Evolutionary conservation across 2,329 filamentous ascomycete genomes (phyloP).

Genomic region (Metarhizium sp.): DNA sequence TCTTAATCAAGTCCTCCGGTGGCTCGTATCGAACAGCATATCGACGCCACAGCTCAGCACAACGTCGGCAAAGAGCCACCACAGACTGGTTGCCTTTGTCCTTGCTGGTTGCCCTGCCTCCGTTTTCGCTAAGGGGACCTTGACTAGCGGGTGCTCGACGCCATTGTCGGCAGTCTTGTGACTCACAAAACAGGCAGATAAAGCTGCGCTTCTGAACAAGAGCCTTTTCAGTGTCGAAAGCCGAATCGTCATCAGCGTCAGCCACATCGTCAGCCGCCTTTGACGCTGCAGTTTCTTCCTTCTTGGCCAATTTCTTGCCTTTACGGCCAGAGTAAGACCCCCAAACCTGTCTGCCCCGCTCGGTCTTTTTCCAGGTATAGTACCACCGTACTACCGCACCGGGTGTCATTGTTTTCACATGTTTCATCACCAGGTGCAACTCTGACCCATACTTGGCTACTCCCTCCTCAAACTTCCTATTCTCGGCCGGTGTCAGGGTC

Average conservation of each 20-base stretch:
- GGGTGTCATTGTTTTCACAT: slow-evolving; percentile 74
- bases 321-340: slow-evolving; percentile 80
- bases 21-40: slow-evolving; percentile 97
- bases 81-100: slow-evolving; percentile 70
- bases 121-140: slow-evolving; percentile 57
- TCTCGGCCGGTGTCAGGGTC: slow-evolving; percentile 64
- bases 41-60: slow-evolving; percentile 86
- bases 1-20: slow-evolving; percentile 81
- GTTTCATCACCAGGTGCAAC: slow-evolving; percentile 69
- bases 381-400: slow-evolving; percentile 84
- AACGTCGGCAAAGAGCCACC: slow-evolving; percentile 79
- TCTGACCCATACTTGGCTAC: slow-evolving; percentile 88
- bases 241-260: slow-evolving; percentile 87
- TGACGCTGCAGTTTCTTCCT: slow-evolving; percentile 57
- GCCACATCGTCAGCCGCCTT: slow-evolving; percentile 89
- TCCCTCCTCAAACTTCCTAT: slow-evolving; percentile 86
- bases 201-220: slow-evolving; percentile 70
- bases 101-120: slow-evolving; percentile 50
- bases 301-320: slow-evolving; percentile 78
- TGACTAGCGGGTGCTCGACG: slow-evolving; percentile 73
- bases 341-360: slow-evolving; percentile 80
- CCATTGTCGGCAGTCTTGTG: slow-evolving; percentile 78
- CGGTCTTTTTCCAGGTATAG: slow-evolving; percentile 96
- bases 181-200: slow-evolving; percentile 86
- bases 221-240: slow-evolving; percentile 86